A percentile compares a stretch with the other conserved stretches of the same genome.
Conservation (phyloP, 2,329 filamentous ascomycete species). For the Eutypa lata region DNA sequence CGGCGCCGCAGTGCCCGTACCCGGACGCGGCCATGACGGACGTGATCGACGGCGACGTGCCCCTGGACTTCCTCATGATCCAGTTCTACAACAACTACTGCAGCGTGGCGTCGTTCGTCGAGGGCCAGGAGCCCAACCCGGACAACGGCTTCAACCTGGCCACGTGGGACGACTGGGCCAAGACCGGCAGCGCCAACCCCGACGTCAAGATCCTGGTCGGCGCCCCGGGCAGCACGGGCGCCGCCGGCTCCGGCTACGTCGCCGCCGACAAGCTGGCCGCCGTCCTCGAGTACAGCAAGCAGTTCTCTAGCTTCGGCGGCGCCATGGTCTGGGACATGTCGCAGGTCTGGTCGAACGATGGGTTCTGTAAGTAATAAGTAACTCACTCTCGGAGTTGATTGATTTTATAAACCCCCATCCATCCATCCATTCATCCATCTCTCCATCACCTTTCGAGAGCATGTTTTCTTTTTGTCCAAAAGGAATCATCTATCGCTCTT, state of each 20-base stretch:
- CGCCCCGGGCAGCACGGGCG: slow-evolving; percentile 52
- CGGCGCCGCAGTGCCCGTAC: slow-evolving; percentile 66
- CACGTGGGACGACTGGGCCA: slow-evolving; percentile 67
- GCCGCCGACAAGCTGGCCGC: slow-evolving; percentile 51
- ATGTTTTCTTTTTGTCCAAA: too few relatives aligned
- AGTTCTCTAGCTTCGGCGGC: slow-evolving; percentile 60
- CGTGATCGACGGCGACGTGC: slow-evolving; percentile 51
- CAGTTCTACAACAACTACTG: slow-evolving; percentile 72
- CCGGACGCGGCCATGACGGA: slow-evolving; percentile 59
- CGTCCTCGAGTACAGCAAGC: slow-evolving; percentile 50
- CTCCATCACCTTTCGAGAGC: too few relatives aligned
- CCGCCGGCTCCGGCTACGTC: slow-evolving; percentile 53
- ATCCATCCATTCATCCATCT: too few relatives aligned
- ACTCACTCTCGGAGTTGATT: too few relatives aligned
- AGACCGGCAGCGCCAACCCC: slow-evolving; percentile 54
- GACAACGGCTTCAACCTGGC: slow-evolving; percentile 61
- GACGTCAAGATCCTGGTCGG: slow-evolving; percentile 61
- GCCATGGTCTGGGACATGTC: slow-evolving; percentile 69
- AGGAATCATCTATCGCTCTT: too few relatives aligned
- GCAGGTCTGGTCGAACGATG: slow-evolving; percentile 56
- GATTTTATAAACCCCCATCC: too few relatives aligned
- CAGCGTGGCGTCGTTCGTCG: slow-evolving; percentile 50
- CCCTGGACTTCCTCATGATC: slow-evolving; percentile 59
- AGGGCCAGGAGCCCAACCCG: slow-evolving; percentile 40
- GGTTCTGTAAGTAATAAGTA: slow-evolving; percentile 37